Percentiles rank a stretch among this genome's conserved stretches.
Evolutionary conservation across 352 stramenopile species (phyloP).

Genomic region (Bremia lactucae): DNA sequence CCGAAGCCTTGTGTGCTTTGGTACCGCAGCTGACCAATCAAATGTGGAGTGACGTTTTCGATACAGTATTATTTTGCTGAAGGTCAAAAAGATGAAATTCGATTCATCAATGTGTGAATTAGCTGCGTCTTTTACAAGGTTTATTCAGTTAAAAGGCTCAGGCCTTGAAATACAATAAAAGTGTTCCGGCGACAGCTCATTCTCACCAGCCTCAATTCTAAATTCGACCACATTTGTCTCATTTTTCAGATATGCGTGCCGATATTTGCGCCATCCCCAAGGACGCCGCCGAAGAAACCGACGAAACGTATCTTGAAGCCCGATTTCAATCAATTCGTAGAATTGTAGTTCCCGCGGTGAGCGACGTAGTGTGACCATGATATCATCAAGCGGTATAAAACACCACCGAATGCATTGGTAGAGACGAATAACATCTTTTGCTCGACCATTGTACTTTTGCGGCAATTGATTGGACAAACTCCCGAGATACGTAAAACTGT

Average conservation of each 20-base stretch:
- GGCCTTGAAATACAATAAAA: slow-evolving; percentile 2
- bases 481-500: slow-evolving; percentile 10
- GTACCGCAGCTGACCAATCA: no score
- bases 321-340: slow-evolving; percentile 45
- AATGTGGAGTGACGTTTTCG: no score
- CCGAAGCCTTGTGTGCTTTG: neutral
- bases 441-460: slow-evolving; percentile 19
- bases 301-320: slow-evolving; percentile 16
- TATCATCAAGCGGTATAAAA: slow-evolving; percentile 46
- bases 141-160: neutral
- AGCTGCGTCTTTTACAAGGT: no score
- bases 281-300: slow-evolving; percentile 19
- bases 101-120: no score
- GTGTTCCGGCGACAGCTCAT: slow-evolving; percentile 14
- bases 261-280: slow-evolving; percentile 21
- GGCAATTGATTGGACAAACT: neutral
- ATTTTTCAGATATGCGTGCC: slow-evolving; percentile 22
- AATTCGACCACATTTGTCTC: slow-evolving; percentile 43
- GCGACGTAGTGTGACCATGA: slow-evolving; percentile 34
- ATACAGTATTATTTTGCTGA: no score
- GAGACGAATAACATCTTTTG: slow-evolving; percentile 34
- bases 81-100: no score
- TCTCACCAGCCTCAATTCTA: slow-evolving; percentile 47
- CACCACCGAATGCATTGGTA: slow-evolving; percentile 61
- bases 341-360: slow-evolving; percentile 34